A percentile compares a stretch with the other conserved stretches of the same genome.
These are phyloP conservation scores for Magnaporthales sp. DNA, from an alignment of 2,329 filamentous ascomycete species.

Conservation along the genomic window DNA sequence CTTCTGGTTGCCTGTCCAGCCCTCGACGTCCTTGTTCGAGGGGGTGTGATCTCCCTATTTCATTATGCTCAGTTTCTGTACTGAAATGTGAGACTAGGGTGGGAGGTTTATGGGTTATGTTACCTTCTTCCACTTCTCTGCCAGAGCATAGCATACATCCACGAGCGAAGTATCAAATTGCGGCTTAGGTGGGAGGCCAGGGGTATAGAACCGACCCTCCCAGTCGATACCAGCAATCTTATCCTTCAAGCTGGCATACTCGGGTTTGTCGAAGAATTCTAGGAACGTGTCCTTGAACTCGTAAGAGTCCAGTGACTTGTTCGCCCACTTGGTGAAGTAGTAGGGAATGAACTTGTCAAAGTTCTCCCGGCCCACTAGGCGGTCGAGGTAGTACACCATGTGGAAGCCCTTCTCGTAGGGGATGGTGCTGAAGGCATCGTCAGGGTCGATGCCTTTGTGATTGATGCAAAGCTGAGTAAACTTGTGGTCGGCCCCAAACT, in stretches of 20 bases:
- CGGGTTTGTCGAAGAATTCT: conserved; percentile 65
- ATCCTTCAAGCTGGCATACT: conserved; percentile 53
- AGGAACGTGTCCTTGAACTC: conserved; percentile 88
- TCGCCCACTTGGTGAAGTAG: conserved; percentile 80
- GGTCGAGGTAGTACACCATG: conserved; percentile 86
- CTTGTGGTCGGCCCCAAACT: conserved; percentile 79
- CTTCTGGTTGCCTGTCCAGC: conserved; percentile 78
- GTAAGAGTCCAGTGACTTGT: conserved; percentile 83
- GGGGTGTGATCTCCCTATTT: conserved; percentile 48
- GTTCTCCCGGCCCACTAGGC: conserved; percentile 71
- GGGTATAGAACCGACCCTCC: conserved; percentile 82
- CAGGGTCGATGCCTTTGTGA: conserved; percentile 84
- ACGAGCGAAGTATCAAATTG: conserved; percentile 83
- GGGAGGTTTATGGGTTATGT: conserved; percentile 17
- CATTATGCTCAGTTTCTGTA: background rate
- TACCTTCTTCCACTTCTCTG: conserved; percentile 68
- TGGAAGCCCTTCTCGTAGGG: conserved; percentile 97
- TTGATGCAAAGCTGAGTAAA: conserved; percentile 88
- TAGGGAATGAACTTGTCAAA: conserved; percentile 95
- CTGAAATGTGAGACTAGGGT: background rate
- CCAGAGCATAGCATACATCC: conserved; percentile 74
- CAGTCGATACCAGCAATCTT: conserved; percentile 73
- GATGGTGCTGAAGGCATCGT: conserved; percentile 87
- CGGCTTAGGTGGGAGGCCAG: conserved; percentile 83
- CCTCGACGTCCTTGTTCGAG: conserved; percentile 55